A percentile compares a stretch with the other conserved stretches of the same genome.
phyloP scores from a whole-genome alignment of 2,329 filamentous ascomycete species.

The Penicillium sp. region DNA sequence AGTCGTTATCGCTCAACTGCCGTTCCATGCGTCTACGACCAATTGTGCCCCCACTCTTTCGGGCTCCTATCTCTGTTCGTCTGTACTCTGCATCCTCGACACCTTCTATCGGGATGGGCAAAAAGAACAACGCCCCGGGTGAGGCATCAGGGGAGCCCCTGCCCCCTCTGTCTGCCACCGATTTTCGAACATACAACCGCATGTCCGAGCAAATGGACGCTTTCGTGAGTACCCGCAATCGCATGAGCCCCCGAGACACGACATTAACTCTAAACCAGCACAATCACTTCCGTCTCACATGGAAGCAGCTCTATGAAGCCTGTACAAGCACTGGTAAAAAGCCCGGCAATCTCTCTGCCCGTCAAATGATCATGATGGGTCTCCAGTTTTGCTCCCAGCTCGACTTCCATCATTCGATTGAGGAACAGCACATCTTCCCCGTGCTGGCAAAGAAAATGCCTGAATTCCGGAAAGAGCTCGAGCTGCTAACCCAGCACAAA shows the following conservation, averaged over 20 bases:
- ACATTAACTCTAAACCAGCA: conserved; percentile 50
- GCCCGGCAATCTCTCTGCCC: conserved; percentile 59
- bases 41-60: conserved; percentile 5
- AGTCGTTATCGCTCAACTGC: conserved; percentile 13
- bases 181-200: conserved; percentile 67
- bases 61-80: conserved; percentile 4
- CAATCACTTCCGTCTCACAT: conserved; percentile 68
- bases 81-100: conserved; percentile 1
- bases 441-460: conserved; percentile 71
- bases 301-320: conserved; percentile 65
- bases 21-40: conserved; percentile 16
- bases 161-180: conserved; percentile 59
- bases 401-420: conserved; percentile 73
- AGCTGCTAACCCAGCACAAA: conserved; percentile 68
- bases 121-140: conserved; percentile 1
- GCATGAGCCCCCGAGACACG: neutral
- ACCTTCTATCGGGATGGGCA: conserved; percentile 5
- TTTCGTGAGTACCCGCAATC: conserved; percentile 50
- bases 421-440: conserved; percentile 78
- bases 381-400: conserved; percentile 67
- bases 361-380: conserved; percentile 62
- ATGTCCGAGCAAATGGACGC: conserved; percentile 69
- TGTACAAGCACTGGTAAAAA: conserved; percentile 54
- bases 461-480: conserved; percentile 62
- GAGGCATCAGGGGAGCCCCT: conserved; percentile 33